Conservation (phyloP, 345 rosid genomes). For the Bruguiera parviflora region DNA sequence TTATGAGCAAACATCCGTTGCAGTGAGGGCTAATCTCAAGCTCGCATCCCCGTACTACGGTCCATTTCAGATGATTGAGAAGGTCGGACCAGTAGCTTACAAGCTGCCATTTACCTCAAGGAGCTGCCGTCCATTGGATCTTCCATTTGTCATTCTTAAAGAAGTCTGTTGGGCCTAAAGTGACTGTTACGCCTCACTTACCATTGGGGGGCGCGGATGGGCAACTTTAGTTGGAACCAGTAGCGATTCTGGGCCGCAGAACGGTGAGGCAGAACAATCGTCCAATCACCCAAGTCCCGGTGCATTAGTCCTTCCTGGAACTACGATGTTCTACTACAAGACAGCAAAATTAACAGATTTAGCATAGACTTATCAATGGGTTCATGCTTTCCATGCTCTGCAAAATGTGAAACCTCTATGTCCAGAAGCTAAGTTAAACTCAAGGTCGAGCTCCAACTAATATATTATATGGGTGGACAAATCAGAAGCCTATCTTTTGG, state of each 20-base stretch:
- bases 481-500: neutral
- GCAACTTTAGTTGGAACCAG: no score
- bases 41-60: neutral
- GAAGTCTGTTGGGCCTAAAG: neutral
- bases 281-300: no score
- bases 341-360: neutral
- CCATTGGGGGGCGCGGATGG: neutral
- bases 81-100: neutral
- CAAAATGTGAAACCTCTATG: slow-evolving; percentile 2
- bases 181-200: neutral
- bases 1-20: neutral
- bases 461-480: no score
- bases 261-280: no score
- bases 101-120: neutral
- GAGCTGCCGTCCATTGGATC: neutral
- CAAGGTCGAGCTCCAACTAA: neutral
- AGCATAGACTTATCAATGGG: slow-evolving; percentile 1
- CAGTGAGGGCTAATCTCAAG: neutral
- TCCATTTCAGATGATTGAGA: neutral
- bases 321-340: neutral
- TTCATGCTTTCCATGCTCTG: neutral
- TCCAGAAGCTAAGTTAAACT: neutral
- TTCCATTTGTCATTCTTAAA: neutral
- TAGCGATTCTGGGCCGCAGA: no score
- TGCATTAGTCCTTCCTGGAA: neutral